Conservation (phyloP, 176 grass and related monocot species). For the Coix lacrymajobi region DNA sequence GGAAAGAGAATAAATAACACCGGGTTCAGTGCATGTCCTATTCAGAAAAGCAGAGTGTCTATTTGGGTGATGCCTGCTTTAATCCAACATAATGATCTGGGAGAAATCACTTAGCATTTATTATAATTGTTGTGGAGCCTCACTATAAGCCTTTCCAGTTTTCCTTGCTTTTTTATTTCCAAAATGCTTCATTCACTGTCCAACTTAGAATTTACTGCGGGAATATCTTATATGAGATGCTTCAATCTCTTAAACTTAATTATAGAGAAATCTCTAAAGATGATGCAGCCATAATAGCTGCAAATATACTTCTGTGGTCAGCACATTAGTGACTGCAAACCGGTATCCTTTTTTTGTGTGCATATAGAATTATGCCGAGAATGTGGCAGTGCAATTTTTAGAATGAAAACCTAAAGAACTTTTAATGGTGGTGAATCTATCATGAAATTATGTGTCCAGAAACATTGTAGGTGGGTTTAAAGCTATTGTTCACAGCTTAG, state of each 20-base stretch:
- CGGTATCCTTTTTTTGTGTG: not conserved
- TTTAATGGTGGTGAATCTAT: not conserved
- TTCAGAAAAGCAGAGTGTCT: slow-evolving; percentile 24
- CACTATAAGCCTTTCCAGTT: not conserved
- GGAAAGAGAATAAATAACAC: slow-evolving; percentile 22
- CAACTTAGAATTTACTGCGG: slow-evolving; percentile 12
- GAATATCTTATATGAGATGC: not conserved
- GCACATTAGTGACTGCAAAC: not conserved
- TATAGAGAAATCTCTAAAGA: slow-evolving; percentile 4
- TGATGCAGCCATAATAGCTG: not conserved
- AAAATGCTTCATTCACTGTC: not conserved
- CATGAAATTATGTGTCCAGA: not conserved
- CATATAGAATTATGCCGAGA: slow-evolving; percentile 1
- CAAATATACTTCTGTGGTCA: not conserved
- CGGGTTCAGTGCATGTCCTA: slow-evolving; percentile 37
- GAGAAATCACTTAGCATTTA: slow-evolving; percentile 23
- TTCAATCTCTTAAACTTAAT: not conserved
- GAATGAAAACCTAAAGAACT: not conserved
- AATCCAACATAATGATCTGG: slow-evolving; percentile 32
- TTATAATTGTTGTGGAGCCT: slow-evolving; percentile 13
- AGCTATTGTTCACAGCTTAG: not conserved
- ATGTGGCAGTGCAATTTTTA: not conserved
- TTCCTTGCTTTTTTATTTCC: not conserved
- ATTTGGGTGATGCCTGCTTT: slow-evolving; percentile 26
- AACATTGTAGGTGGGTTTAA: not conserved